Base-by-base conservation (phyloP, 371 early-diverging fungal genomes). In the Mucor lusitanicus region DNA sequence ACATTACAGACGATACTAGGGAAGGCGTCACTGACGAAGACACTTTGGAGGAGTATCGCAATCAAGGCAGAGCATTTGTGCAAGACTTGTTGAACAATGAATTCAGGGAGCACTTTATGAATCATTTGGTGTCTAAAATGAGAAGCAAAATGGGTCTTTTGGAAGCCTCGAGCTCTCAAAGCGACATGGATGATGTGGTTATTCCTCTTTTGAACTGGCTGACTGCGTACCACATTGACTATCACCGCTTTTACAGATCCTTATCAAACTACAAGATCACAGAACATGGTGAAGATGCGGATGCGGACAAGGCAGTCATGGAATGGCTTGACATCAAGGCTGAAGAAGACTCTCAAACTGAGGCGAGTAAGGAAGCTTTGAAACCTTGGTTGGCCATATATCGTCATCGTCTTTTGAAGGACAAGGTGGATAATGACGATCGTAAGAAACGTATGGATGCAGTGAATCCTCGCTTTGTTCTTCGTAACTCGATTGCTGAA, bases 401-500 rank as follows among this genome's bases (percentile, higher is more conserved):
- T 62, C 85, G 78, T 30, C 77, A 79, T 32, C 80, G 89, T 1
- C 40, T 91, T 12, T 44, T 82, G n/a, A 64, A 73, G 5, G 82
- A 81, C 8, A 59, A 68, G 11, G n/a, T 44, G 2, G 48, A 28
- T 15, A 60, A 74, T 15, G 65, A 68, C 13, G 70, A 77, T 3
- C 79, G 87, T 13, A 78, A 74, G n/a, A 56, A 61, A 15, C 65
- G 71, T 11, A 91, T 92, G 91, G 75, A 87, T 62, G 65, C 67
- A 17, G 78, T 81, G 37, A 93, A 93, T 67, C 93, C 92, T 9
- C 82, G 85, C 6, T 91, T 89, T 73, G 82, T 92, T 5, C 73
- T 93, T 59, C 83, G 91, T 30, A 92, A 93, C 67, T 92, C 91
- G 86, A 87, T 92, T 28, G 87, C 89, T 0, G 87, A 92, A 62